Evolutionary conservation across 2,329 filamentous ascomycete species (phyloP).

Genomic region (Elsinoe fawcettii): DNA sequence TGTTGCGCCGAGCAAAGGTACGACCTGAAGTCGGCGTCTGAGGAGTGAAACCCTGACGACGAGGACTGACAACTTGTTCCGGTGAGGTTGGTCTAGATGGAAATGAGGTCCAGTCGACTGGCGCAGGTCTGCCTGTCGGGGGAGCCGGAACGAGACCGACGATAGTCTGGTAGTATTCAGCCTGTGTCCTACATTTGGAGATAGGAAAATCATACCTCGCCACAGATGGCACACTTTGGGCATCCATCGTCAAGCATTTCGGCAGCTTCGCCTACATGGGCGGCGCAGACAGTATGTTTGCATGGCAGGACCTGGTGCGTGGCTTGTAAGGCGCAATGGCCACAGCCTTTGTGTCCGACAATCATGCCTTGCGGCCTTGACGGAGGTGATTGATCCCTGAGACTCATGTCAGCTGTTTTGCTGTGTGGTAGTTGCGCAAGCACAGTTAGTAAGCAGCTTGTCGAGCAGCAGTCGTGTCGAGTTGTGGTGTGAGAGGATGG

Average conservation of each 20-base stretch:
- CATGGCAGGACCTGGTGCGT: background rate
- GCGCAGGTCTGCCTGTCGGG: background rate
- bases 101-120: background rate
- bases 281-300: background rate
- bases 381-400: background rate
- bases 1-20: background rate
- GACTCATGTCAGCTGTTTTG: background rate
- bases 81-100: background rate
- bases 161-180: background rate
- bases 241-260: background rate
- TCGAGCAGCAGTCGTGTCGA: background rate
- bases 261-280: background rate
- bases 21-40: conserved; percentile 2
- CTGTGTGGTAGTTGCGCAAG: background rate
- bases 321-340: background rate
- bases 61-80: background rate
- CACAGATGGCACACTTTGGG: background rate
- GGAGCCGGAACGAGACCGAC: background rate
- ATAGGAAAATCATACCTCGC: background rate
- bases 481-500: background rate
- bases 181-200: too few species aligned
- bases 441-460: background rate
- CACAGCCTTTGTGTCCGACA: background rate
- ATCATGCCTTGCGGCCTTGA: background rate
- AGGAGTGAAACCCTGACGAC: conserved; percentile 8